Evolutionary conservation across 768 basidiomycete species (phyloP).

Genomic region (Mycena vitilis): DNA sequence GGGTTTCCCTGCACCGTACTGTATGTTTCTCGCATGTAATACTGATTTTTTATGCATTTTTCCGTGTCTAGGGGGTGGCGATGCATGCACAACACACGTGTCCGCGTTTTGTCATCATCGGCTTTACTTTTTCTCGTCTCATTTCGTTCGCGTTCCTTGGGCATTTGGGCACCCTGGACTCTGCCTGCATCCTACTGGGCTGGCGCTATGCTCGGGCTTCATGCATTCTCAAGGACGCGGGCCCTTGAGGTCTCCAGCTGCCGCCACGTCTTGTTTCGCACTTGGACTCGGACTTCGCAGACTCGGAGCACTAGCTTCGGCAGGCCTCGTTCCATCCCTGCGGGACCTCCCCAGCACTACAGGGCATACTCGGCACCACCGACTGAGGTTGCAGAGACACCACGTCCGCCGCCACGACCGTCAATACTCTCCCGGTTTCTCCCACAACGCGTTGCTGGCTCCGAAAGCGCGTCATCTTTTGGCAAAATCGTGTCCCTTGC

Average conservation of each 20-base stretch:
- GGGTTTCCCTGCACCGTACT: slow-evolving; percentile 12
- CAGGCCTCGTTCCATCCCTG: slow-evolving; percentile 8
- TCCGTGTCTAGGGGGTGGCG: background rate
- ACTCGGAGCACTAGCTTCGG: slow-evolving; percentile 10
- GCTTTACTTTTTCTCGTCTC: too few species aligned
- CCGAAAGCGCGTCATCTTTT: slow-evolving; percentile 68
- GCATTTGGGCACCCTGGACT: slow-evolving; percentile 5
- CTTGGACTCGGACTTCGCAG: slow-evolving; percentile 12
- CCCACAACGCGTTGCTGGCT: slow-evolving; percentile 35
- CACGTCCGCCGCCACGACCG: slow-evolving; percentile 21
- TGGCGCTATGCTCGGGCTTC: slow-evolving; percentile 33
- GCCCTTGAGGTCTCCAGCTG: slow-evolving; percentile 21
- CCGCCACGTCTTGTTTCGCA: slow-evolving; percentile 30
- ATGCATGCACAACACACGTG: background rate
- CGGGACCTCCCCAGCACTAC: background rate
- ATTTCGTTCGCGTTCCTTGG: background rate
- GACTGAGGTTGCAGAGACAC: slow-evolving; percentile 34
- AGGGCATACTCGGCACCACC: slow-evolving; percentile 27
- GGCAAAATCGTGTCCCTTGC: slow-evolving; percentile 83
- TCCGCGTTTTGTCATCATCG: too few species aligned
- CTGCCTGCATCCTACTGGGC: slow-evolving; percentile 14
- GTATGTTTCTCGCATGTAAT: slow-evolving; percentile 2
- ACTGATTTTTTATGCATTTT: slow-evolving; percentile 1
- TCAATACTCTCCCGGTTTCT: slow-evolving; percentile 41
- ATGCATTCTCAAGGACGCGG: slow-evolving; percentile 24